Conservation (phyloP, 176 grass and related monocot species). For the Triticum aestivum region IWGSC_CS_RefSeq_v2.1 NC_057808.1:270601609-270602108, state of each 20-base stretch:
- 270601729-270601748: not conserved
- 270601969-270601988: slow-evolving; percentile 74
- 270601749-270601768: not conserved
- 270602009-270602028: slow-evolving; percentile 99
- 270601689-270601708: not conserved
- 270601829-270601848: not conserved
- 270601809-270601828: not conserved
- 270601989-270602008: slow-evolving; percentile 94
- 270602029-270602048: slow-evolving; percentile 69
- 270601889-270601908: slow-evolving; percentile 1
- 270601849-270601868: not conserved
- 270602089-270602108: slow-evolving; percentile 38
- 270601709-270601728: not conserved
- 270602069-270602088: slow-evolving; percentile 69
- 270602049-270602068: slow-evolving; percentile 85
- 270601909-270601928: not conserved
- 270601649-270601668: not conserved
- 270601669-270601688: not conserved
- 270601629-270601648: not conserved
- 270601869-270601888: not conserved
- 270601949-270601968: slow-evolving; percentile 11
- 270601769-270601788: not conserved
- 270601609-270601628: not conserved
- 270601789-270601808: not conserved
- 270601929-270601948: not conserved